Conservation (phyloP, 2,329 filamentous ascomycete genomes). For the Fusarium nygamai region DNA sequence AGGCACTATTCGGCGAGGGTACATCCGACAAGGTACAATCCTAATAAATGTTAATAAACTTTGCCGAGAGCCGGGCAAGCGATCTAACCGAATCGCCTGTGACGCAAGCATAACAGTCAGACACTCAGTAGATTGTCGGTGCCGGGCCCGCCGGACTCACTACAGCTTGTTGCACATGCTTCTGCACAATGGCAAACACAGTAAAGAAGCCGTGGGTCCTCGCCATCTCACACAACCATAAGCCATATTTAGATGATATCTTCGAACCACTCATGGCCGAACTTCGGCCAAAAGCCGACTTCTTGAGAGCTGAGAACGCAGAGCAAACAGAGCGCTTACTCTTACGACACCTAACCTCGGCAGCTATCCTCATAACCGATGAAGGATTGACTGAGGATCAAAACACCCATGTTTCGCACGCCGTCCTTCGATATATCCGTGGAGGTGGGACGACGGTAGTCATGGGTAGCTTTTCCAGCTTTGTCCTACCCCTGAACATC, state of each 20-base stretch:
- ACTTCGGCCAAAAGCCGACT: neutral
- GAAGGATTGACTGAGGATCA: neutral
- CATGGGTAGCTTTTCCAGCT: neutral
- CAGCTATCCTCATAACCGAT: neutral
- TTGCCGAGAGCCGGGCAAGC: too few relatives aligned
- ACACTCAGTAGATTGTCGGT: too few relatives aligned
- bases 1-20: too few relatives aligned
- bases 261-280: neutral
- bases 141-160: too few relatives aligned
- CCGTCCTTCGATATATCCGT: neutral
- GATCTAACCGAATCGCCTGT: too few relatives aligned
- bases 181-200: rapidly evolving
- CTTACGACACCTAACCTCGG: neutral
- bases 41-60: too few relatives aligned
- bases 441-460: neutral
- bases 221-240: neutral
- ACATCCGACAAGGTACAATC: too few relatives aligned
- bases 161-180: neutral
- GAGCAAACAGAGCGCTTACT: rapidly evolving
- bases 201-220: neutral
- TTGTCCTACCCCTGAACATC: neutral
- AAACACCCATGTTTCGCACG: neutral
- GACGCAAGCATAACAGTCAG: too few relatives aligned
- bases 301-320: neutral
- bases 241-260: rapidly evolving